Evolutionary conservation across 768 basidiomycete species (phyloP).

Genomic region (Tricholoma sp.): DNA sequence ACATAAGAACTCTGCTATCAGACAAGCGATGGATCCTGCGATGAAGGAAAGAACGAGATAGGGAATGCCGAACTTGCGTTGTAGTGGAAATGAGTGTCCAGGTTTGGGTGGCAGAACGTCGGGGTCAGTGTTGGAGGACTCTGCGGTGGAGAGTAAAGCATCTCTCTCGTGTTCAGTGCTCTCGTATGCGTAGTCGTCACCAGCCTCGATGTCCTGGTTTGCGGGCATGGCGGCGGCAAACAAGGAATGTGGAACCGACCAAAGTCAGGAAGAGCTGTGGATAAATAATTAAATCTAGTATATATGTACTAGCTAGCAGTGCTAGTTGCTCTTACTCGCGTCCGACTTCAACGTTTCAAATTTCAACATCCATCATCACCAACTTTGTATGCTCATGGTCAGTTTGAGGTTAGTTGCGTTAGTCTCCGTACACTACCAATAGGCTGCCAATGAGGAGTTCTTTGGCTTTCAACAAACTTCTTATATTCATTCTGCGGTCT

Average conservation of each 20-base stretch:
- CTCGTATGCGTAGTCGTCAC: conserved; percentile 13
- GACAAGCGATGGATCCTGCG: conserved; percentile 47
- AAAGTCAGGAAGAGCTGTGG: too few species aligned
- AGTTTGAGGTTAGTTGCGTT: too few species aligned
- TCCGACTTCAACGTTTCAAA: too few species aligned
- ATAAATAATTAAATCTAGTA: too few species aligned
- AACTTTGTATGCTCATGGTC: too few species aligned
- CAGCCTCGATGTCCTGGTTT: conserved; percentile 20
- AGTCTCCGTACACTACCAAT: too few species aligned
- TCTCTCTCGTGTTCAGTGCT: conserved; percentile 26
- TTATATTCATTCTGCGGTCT: too few species aligned
- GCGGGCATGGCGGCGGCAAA: conserved; percentile 8
- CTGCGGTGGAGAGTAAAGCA: conserved; percentile 28
- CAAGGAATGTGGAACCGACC: neutral
- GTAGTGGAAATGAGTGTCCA: conserved; percentile 9
- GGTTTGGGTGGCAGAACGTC: conserved; percentile 3
- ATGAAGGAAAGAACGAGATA: conserved; percentile 48
- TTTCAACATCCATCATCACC: too few species aligned
- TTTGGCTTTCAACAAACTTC: too few species aligned
- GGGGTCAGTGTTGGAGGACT: neutral
- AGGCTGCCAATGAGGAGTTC: too few species aligned
- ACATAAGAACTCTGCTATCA: conserved; percentile 45
- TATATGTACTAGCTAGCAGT: too few species aligned
- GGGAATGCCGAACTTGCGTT: conserved; percentile 25
- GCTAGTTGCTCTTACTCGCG: too few species aligned